A percentile compares a stretch with the other conserved stretches of the same genome.
These are phyloP conservation scores for Xylaria sp. DNA, from an alignment of 2,329 filamentous ascomycete genomes.

Conservation along the genomic window DNA sequence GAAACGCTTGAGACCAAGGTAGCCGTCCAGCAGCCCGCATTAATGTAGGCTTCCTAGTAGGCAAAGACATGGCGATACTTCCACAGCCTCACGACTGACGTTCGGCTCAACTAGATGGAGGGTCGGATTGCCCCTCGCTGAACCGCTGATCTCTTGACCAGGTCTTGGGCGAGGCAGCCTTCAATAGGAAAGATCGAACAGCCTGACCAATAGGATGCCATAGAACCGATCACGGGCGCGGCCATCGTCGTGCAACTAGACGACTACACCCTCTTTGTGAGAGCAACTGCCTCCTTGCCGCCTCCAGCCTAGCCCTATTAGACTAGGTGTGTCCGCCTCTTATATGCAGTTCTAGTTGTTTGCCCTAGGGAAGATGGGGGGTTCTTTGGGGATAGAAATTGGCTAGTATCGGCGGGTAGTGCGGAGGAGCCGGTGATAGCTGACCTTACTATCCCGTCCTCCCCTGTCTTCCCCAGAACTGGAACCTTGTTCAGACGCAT, in stretches of 20 bases:
- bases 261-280: constrained; percentile 17
- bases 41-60: not conserved
- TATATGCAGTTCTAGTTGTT: not conserved
- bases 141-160: constrained; percentile 25
- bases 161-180: constrained; percentile 19
- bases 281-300: constrained; percentile 4
- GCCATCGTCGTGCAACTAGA: constrained; percentile 16
- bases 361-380: not conserved
- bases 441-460: constrained; percentile 13
- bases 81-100: not conserved
- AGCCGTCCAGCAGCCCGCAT: not conserved
- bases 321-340: not conserved
- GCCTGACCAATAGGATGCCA: constrained; percentile 17
- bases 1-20: constrained; percentile 4
- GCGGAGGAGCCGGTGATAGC: constrained; percentile 3
- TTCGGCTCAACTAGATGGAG: not conserved
- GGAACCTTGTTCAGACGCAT: too few relatives aligned
- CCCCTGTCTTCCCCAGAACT: not conserved
- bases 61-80: not conserved
- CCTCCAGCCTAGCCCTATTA: not conserved
- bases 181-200: constrained; percentile 19
- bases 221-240: constrained; percentile 18
- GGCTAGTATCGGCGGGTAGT: not conserved
- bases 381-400: constrained; percentile 1
- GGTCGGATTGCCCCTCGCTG: constrained; percentile 17